These are phyloP conservation scores for Fusarium tjaetaba DNA, from an alignment of 2,329 filamentous ascomycete genomes.

Conservation along the genomic window DNA sequence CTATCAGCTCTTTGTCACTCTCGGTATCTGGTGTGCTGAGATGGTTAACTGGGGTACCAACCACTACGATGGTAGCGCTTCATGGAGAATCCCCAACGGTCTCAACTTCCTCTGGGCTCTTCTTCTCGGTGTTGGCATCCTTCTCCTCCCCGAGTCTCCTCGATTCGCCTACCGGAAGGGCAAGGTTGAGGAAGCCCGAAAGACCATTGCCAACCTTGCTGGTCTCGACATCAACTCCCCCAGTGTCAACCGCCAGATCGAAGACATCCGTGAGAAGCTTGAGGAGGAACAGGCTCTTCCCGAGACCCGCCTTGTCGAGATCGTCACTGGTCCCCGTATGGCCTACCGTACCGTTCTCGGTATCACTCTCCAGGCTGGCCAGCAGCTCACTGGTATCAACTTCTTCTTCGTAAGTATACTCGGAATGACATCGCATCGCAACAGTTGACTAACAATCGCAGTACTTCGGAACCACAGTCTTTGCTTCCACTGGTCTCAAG, in stretches of 20 bases:
- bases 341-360: slow-evolving; percentile 71
- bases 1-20: slow-evolving; percentile 76
- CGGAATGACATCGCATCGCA: neutral
- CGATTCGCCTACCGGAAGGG: slow-evolving; percentile 61
- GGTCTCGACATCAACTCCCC: slow-evolving; percentile 53
- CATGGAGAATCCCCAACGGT: slow-evolving; percentile 72
- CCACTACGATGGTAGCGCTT: slow-evolving; percentile 53
- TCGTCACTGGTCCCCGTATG: slow-evolving; percentile 75
- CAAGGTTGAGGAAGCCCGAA: slow-evolving; percentile 58
- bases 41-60: slow-evolving; percentile 71
- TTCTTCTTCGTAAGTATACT: slow-evolving; percentile 63
- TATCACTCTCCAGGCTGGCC: slow-evolving; percentile 70
- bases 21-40: slow-evolving; percentile 70
- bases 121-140: slow-evolving; percentile 59
- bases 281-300: slow-evolving; percentile 56
- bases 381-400: slow-evolving; percentile 70
- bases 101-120: slow-evolving; percentile 66
- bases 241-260: slow-evolving; percentile 58
- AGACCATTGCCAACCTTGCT: slow-evolving; percentile 58
- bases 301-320: slow-evolving; percentile 64
- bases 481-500: slow-evolving; percentile 69
- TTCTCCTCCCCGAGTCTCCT: slow-evolving; percentile 65
- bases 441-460: neutral
- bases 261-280: slow-evolving; percentile 62
- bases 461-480: slow-evolving; percentile 73